Evolutionary conservation across 2,329 filamentous ascomycete species (phyloP), one percentile per base, ranked within the genome.

Genomic region (Mariannaea sp.): DNA sequence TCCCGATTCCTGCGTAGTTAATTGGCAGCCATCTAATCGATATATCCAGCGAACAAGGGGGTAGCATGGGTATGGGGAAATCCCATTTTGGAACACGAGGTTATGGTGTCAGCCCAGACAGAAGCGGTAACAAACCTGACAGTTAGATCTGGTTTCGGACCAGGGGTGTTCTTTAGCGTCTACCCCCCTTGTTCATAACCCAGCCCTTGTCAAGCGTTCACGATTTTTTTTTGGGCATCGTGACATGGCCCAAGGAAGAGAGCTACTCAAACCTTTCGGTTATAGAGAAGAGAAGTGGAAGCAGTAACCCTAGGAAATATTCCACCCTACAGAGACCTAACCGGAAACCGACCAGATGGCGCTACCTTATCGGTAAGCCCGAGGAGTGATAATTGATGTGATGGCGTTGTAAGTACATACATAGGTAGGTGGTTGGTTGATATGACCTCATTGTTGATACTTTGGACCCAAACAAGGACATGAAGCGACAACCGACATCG

Each of bases 31-130:
- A n/a, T n/a, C n/a, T n/a, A n/a, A n/a, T n/a, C n/a, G n/a, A n/a
- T n/a, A n/a, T n/a, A n/a, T n/a, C n/a, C n/a, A 27, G 40, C 26
- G 41, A 35, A 19, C 49, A 45, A 43, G 53, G 55, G 51, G 27
- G 5, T 39, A 33, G 22, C 20, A 56, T 42, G 41, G 43, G 36
- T 49, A 57, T 53, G 56, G 56, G 48, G 55, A 39, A 56, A 53
- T 59, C 47, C 66, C 69, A 66, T 65, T 68, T 70, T 59, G 43
- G 69, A 65, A 70, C 67, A 71, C 68, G 68, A 71, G 66, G 42
- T 65, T 53, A 45, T 46, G 16, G 49, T 59, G 57, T 59, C 52
- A 58, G 33, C 64, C 63, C 66, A 61, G n/a, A 58, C 56, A 61
- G 56, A 62, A 56, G 53, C 33, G 49, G 41, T 30, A 57, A 48